phyloP scores from a whole-genome alignment of 164 flowering plant species.

The Kalanchoe fedtschenkoi region DNA sequence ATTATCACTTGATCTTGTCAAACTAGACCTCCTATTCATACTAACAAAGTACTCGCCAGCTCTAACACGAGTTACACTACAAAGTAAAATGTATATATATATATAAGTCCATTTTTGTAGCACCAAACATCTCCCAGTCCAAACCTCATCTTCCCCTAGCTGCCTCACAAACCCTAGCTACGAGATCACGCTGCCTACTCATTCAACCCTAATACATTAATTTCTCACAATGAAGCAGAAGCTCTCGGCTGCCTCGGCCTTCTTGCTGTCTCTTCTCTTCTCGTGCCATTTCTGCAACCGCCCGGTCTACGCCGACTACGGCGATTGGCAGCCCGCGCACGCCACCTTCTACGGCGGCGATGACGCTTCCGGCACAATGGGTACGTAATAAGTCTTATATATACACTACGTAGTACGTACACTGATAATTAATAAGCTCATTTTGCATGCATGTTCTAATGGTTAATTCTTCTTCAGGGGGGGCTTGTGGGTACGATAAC shows the following conservation, averaged over 20 bases:
- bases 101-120: not conserved
- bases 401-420: no score
- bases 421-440: no score
- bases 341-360: slow-evolving; percentile 57
- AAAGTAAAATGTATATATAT: not conserved
- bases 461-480: slow-evolving; percentile 19
- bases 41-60: not conserved
- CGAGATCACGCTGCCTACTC: no score
- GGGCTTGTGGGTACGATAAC: slow-evolving; percentile 47
- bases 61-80: not conserved
- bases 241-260: slow-evolving; percentile 12
- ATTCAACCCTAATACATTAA: no score
- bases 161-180: not conserved
- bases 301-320: slow-evolving; percentile 22
- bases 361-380: slow-evolving; percentile 60
- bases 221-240: not conserved
- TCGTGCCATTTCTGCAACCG: slow-evolving; percentile 12
- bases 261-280: slow-evolving; percentile 9
- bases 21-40: not conserved
- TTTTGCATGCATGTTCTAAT: not conserved
- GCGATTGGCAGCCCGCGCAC: slow-evolving; percentile 38
- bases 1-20: not conserved
- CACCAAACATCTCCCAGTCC: not conserved
- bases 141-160: not conserved
- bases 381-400: slow-evolving; percentile 15